Evolutionary conservation across 2,329 filamentous ascomycete species (phyloP).

Genomic region (Cladobotryum mycophilum): DNA sequence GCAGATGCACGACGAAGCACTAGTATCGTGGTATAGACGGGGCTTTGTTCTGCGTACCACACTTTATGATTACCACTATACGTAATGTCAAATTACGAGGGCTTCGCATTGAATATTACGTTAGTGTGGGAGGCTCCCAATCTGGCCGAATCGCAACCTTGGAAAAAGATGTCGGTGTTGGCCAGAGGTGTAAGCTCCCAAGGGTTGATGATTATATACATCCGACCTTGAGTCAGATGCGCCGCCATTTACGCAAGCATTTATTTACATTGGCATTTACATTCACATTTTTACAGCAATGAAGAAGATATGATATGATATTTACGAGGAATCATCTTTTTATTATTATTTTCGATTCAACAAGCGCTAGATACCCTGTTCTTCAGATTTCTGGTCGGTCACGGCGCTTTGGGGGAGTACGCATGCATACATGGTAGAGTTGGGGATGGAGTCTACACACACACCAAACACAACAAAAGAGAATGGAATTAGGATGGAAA

Average conservation of each 20-base stretch:
- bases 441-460: background rate
- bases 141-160: too few relatives aligned
- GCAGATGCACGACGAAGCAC: slow-evolving; percentile 60
- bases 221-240: too few relatives aligned
- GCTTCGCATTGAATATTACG: background rate
- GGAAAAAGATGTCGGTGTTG: too few relatives aligned
- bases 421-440: background rate
- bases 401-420: slow-evolving; percentile 2
- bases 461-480: background rate
- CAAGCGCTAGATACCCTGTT: slow-evolving; percentile 12
- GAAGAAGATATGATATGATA: background rate
- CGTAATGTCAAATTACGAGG: background rate
- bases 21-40: slow-evolving; percentile 49
- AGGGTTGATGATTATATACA: too few relatives aligned
- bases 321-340: background rate
- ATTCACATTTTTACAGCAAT: background rate
- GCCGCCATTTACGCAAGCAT: too few relatives aligned
- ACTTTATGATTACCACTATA: background rate
- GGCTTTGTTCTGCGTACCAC: background rate
- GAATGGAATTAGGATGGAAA: background rate
- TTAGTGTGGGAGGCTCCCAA: too few relatives aligned
- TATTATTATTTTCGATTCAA: slow-evolving; percentile 8
- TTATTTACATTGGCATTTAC: too few relatives aligned
- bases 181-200: too few relatives aligned
- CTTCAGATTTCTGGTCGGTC: slow-evolving; percentile 6